A percentile compares a stretch with the other conserved stretches of the same genome.
Conservation (phyloP, 352 stramenopile species). For the Pilasporangium apinafurcum region DNA sequence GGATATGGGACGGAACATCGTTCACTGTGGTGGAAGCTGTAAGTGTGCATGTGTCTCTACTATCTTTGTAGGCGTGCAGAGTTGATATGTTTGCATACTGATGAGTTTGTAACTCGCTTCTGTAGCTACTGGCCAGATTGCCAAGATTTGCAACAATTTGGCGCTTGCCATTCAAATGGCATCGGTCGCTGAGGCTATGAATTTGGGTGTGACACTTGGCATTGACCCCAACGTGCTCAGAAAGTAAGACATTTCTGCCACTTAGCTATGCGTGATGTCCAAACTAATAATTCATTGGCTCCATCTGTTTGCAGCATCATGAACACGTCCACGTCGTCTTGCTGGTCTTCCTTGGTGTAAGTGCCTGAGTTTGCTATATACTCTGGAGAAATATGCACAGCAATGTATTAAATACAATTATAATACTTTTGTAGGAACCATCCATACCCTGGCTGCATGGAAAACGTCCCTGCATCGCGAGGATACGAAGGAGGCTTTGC, state of each 20-base stretch:
- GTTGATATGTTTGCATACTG: background rate
- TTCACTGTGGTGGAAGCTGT: slow-evolving; percentile 91
- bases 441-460: slow-evolving; percentile 91
- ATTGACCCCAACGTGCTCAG: slow-evolving; percentile 93
- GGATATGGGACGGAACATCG: slow-evolving; percentile 93
- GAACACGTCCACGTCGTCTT: slow-evolving; percentile 95
- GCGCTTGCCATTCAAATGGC: slow-evolving; percentile 96
- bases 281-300: background rate
- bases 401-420: slow-evolving; percentile 1
- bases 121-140: slow-evolving; percentile 70
- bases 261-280: background rate
- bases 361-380: too few relatives aligned
- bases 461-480: slow-evolving; percentile 83
- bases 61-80: too few relatives aligned
- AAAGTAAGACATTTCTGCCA: slow-evolving; percentile 24
- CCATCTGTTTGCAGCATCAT: slow-evolving; percentile 71
- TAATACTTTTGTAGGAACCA: slow-evolving; percentile 59
- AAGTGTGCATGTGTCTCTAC: slow-evolving; percentile 26
- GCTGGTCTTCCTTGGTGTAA: slow-evolving; percentile 94
- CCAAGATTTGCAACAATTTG: slow-evolving; percentile 99
- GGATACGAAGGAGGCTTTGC: slow-evolving; percentile 90
- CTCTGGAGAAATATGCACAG: too few relatives aligned
- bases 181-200: slow-evolving; percentile 95
- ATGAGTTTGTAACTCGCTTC: slow-evolving; percentile 4
- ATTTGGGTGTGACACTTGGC: slow-evolving; percentile 92